Evolutionary conservation across 305 asterid genomes (phyloP), one percentile per base, ranked within the genome.

Genomic region (Salvia sclarea): DNA sequence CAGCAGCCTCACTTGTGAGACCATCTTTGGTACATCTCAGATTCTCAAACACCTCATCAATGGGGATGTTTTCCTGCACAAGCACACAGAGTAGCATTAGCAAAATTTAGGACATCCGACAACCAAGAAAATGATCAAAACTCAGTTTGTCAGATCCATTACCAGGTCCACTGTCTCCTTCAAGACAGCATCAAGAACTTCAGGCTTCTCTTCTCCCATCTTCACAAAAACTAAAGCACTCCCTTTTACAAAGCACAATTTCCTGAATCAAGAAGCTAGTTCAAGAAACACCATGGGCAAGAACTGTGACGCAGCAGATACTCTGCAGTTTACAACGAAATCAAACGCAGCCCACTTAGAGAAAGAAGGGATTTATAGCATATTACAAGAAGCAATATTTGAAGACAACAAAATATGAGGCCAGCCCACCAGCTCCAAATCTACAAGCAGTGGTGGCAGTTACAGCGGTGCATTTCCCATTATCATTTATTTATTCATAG

Each of bases 161-260:
- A 88, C 97, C 95, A 91, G 85, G 89, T 91, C 97, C 66, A 91
- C 97, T 25, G 95, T 88, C 70, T 91, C 97, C 83, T 83, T 91
- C 83, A 88, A 73, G 44, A 91, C 96, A 79, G 97, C 97, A 35
- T 91, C 97, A 37, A 91, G 73, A 79, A 84, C 95, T 81, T 91
- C 96, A 75, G 92, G 77, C 80, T 91, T 88, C 45, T 88, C 95
- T 56, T 73, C 90, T 45, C 76, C 92, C 96, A 85, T 86, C 72
- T 78, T 55, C 1, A 33, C 40, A 44, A 3, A 73, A 73, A 14
- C 68, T 20, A 8, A 18, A 61, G 13, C 57, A n/a, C 71, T 44
- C 17, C 44, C 38, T 24, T 71, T 49, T 22, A 33, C 41, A 64
- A 35, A 40, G 11, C 62, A 58, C 73, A 54, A 66, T 57, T 52